Base-by-base conservation (phyloP, 495 filamentous ascomycete genomes). In the Talaromyces wortmannii region DNA sequence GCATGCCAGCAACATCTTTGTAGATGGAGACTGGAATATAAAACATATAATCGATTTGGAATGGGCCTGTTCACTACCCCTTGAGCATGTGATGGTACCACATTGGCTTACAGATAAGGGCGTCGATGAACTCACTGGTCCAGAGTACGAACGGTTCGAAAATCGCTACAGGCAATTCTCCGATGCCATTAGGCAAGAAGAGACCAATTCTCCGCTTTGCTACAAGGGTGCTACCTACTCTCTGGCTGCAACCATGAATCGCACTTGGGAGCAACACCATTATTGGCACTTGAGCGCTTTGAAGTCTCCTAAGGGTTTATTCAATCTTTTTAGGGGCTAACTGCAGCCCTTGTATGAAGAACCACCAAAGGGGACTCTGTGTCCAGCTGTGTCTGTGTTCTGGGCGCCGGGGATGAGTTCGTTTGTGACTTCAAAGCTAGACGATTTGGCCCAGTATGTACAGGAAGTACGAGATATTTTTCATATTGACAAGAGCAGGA, bases 21-120 rank as follows among this genome's bases (percentile, higher is more conserved):
- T 63, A 7, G 55, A 66, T 42, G 50, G 50, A 4, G 12, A 63
- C 4, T 64, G 59, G 59, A 58, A 62, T 29, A 65, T 65, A 29
- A 61, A 29, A 6, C 63, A 43, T 48, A 15, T 71, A 4, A 54
- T 69, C 11, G 63, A 71, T 45, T 50, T 63, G 10, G 64, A 71
- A 61, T 71, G 57, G 63, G 61, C 59, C 11, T 71, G 60, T 46
- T 61, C 61, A 16, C 46, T 50, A 4, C 66, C 64, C 11, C 44
- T 62, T 4, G 60, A 68, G 23, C 23, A 23, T 23, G 23, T 23
- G 23, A 23, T 23, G 23, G 23, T 23, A 23, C 23, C 23, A 23
- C 23, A 23, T 23, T 23, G 23, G 23, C 23, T 23, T 23, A 23
- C 23, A 23, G 23, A 4, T 23, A 23, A 23, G 23, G 40, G 40